Base-by-base conservation (phyloP, 2,329 filamentous ascomycete genomes). In the Dothidotthia symphoricarpi region DNA sequence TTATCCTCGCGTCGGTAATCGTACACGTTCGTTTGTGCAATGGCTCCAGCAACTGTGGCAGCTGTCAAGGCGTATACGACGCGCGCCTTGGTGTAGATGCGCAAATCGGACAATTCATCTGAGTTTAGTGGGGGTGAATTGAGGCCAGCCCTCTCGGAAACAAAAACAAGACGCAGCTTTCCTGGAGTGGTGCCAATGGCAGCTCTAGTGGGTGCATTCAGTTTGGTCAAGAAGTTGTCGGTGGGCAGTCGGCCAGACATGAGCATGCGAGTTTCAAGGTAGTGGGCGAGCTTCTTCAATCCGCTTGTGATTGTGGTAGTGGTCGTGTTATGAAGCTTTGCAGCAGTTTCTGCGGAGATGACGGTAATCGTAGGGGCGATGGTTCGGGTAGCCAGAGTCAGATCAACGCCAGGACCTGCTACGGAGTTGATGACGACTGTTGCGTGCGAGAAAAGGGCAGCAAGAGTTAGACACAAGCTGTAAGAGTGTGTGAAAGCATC, bases 391-490 rank as follows among this genome's bases (percentile, higher is more conserved):
- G 88, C 88, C 15, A 89, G 69, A 13, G 75, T 72, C 25, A 97
- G 75, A 59, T 93, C 82, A 10, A 85, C 75, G 9, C 80, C 80
- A 24, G 80, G 76, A 6, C 85, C 85, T 12, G 89, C 86, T 16
- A 95, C 89, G 0, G 89, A 93, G 69, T 88, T 97, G 57, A 98
- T 77, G 16, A 89, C 88, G 14, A 98, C 71, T 0, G 88, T 93
- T 13, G 88, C 77, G 62, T 95, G 93, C 15, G 82, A 85, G 68
- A 83, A 95, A 7, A 98, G 77, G 0, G 90, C 89, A 1, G 85
- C 82, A 40, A 98, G 75, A 1, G 88, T 88, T 43, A 94, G 75
- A 37, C 82, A 80, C 16, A 97, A 77, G 2, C 88, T 81, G 68
- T 94, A 91, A 0, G 84, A 83, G 53, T 85, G 80, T 6, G 85